phyloP scores from a whole-genome alignment of 2,329 filamentous ascomycete species.

The Metarhizium robertsii region DNA sequence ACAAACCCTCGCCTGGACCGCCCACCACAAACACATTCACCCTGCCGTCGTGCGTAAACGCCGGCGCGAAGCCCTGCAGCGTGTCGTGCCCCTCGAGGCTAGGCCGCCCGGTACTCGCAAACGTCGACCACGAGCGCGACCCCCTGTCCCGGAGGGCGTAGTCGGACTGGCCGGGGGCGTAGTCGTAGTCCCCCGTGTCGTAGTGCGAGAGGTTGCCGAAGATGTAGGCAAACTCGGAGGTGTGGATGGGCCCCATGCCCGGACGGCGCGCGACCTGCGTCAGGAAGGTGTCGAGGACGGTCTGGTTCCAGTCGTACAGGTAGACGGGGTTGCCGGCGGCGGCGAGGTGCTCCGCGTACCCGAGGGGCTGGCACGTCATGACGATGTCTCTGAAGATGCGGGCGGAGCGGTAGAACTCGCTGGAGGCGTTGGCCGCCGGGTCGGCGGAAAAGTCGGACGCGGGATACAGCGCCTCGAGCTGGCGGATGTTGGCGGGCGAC shows the following conservation, averaged over 20 bases:
- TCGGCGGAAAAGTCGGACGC: constrained; percentile 32
- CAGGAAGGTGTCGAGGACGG: constrained; percentile 37
- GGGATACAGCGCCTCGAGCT: constrained; percentile 41
- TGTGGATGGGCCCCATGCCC: constrained; percentile 38
- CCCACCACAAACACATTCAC: constrained; percentile 33
- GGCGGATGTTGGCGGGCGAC: constrained; percentile 21
- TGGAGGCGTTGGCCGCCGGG: constrained; percentile 26
- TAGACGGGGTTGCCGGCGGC: constrained; percentile 30
- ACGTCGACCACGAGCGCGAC: constrained; percentile 38
- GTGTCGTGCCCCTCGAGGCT: constrained; percentile 22
- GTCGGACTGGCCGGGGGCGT: constrained; percentile 28
- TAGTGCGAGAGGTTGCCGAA: constrained; percentile 38
- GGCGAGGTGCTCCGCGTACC: constrained; percentile 29
- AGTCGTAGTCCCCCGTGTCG: constrained; percentile 24
- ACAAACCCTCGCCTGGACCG: constrained; percentile 32
- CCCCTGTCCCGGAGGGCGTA: constrained; percentile 27
- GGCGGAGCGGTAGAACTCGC: constrained; percentile 39
- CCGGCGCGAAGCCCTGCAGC: constrained; percentile 29
- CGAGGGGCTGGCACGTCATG: constrained; percentile 38
- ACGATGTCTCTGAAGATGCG: constrained; percentile 42
- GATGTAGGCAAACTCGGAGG: constrained; percentile 43
- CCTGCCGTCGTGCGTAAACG: constrained; percentile 19
- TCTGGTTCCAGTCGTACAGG: constrained; percentile 45
- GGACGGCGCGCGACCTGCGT: constrained; percentile 18
- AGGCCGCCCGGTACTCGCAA: constrained; percentile 30